Base-by-base conservation (phyloP, 176 grass and related monocot genomes). In the Typha latifolia region DNA sequence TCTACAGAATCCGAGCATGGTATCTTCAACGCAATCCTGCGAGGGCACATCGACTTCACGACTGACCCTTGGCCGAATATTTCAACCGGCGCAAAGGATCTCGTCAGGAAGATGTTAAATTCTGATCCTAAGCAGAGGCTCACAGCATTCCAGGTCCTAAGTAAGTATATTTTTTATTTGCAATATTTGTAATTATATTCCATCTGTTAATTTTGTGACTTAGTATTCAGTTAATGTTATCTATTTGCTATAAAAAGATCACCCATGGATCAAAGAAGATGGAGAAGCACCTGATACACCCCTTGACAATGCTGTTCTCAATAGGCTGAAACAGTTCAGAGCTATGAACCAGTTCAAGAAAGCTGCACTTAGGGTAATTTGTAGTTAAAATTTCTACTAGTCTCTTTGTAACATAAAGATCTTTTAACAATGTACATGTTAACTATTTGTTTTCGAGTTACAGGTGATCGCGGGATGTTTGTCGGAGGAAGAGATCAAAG, bases 331-430 rank as follows among this genome's bases (percentile, higher is more conserved):
- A 79, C 85, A 94, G 74, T 94, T 94, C 82, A 94, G 63, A 83
- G 85, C 82, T 0, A 94, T 94, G 90, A 94, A 94, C 77, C 90
- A 94, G 55, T 94, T 94, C 82, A 94, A 94, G 78, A 94, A 94
- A 63, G 90, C 90, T 18, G 90, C 90, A 32, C 77, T 94, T 12
- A 89, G 90, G 70, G 90, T 93, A 59, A 59, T 9, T 59, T 59
- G 0, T 59, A 22, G 20, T 1, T 22, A 19, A 11, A 59, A n/a
- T 59, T 57, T 19, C 20, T 59, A 59, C 53, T 59, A 59, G 51
- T 55, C 51, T 6, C 51, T 55, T 16, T 55, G 5, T 19, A 59
- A 19, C 8, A 59, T 19, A 59, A 16, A 10, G 18, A 16, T 59
- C 20, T 22, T 59, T 3, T 59, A 59, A 19, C 16, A 2, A n/a